These are phyloP conservation scores for Epichloe aotearoae DNA, from an alignment of 2,329 filamentous ascomycete species.

Conservation along the genomic window DNA sequence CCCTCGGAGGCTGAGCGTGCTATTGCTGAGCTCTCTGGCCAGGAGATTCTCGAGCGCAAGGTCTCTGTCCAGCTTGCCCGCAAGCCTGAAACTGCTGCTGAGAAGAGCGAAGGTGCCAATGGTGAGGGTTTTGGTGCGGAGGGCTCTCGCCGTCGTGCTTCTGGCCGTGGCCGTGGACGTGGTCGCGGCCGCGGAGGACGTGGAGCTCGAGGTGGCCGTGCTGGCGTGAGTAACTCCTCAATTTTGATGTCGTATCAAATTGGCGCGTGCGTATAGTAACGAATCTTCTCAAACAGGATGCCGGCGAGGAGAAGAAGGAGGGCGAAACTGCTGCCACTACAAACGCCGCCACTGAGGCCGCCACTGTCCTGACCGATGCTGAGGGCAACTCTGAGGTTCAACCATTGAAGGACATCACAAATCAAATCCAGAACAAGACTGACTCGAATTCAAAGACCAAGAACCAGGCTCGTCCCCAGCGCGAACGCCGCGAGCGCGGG, in stretches of 20 bases:
- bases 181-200: slow-evolving; percentile 58
- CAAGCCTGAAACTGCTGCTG: slow-evolving; percentile 79
- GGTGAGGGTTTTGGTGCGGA: slow-evolving; percentile 62
- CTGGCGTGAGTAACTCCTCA: slow-evolving; percentile 16
- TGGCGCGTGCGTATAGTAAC: slow-evolving; percentile 24
- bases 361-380: slow-evolving; percentile 31
- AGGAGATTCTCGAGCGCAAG: slow-evolving; percentile 97
- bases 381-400: slow-evolving; percentile 38
- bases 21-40: slow-evolving; percentile 88
- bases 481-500: slow-evolving; percentile 62
- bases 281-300: slow-evolving; percentile 14
- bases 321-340: slow-evolving; percentile 21
- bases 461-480: slow-evolving; percentile 39
- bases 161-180: slow-evolving; percentile 54
- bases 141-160: slow-evolving; percentile 48
- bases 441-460: slow-evolving; percentile 48
- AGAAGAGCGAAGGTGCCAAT: slow-evolving; percentile 62
- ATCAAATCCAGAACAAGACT: slow-evolving; percentile 39
- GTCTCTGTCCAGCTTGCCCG: slow-evolving; percentile 97
- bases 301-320: slow-evolving; percentile 34
- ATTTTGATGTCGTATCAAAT: not conserved
- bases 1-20: slow-evolving; percentile 91
- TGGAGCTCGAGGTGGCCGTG: slow-evolving; percentile 43
- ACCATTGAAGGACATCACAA: slow-evolving; percentile 49
- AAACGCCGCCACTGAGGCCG: slow-evolving; percentile 29